A percentile compares a stretch with the other conserved stretches of the same genome.
phyloP scores from a whole-genome alignment of 2,329 filamentous ascomycete genomes.

The Fonsecaea erecta region DNA sequence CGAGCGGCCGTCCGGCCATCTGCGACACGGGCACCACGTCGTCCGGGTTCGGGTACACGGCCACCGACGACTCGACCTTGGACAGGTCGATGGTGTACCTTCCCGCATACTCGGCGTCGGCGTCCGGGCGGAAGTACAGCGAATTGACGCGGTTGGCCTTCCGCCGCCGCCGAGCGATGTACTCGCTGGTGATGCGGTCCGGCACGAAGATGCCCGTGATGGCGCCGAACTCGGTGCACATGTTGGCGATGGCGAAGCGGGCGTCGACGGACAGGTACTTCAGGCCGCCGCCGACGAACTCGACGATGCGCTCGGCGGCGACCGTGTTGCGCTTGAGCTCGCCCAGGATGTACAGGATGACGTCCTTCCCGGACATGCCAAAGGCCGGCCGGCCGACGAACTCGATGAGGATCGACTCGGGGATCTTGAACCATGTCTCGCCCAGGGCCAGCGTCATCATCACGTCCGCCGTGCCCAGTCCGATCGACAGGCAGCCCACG shows the following conservation, averaged over 20 bases:
- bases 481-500: slow-evolving; percentile 51
- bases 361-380: slow-evolving; percentile 53
- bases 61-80: slow-evolving; percentile 47
- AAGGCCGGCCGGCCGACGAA: slow-evolving; percentile 45
- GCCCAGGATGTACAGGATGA: slow-evolving; percentile 52
- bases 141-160: slow-evolving; percentile 43
- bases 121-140: slow-evolving; percentile 50
- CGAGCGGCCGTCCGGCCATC: slow-evolving; percentile 42
- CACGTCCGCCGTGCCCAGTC: slow-evolving; percentile 54
- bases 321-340: slow-evolving; percentile 54
- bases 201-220: slow-evolving; percentile 52
- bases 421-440: slow-evolving; percentile 55
- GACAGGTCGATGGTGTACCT: slow-evolving; percentile 47
- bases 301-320: slow-evolving; percentile 52
- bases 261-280: slow-evolving; percentile 49
- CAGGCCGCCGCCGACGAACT: slow-evolving; percentile 51
- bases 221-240: slow-evolving; percentile 54
- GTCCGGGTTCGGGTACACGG: slow-evolving; percentile 51
- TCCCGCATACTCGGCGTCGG: slow-evolving; percentile 47
- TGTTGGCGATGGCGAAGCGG: slow-evolving; percentile 55
- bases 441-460: slow-evolving; percentile 53
- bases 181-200: slow-evolving; percentile 46
- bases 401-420: slow-evolving; percentile 49
- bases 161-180: slow-evolving; percentile 44
- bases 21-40: slow-evolving; percentile 50